Base-by-base conservation (phyloP, 306 rosid species). In the Casuarina cunninghamiana region DNA sequence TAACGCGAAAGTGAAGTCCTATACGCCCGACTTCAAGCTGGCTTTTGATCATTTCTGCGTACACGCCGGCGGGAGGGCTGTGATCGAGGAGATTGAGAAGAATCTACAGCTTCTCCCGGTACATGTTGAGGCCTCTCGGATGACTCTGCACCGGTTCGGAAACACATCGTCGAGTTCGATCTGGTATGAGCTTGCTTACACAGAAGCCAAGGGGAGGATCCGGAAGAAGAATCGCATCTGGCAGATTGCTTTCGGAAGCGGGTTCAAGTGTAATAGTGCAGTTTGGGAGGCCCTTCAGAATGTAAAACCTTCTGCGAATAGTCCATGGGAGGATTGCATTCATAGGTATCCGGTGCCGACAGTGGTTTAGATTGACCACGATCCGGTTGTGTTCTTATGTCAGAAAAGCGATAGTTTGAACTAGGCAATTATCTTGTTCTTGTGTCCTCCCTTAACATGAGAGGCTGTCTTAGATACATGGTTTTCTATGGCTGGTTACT, bases 211-310 rank as follows among this genome's bases (percentile, higher is more conserved):
- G 53, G 81, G 88, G 2, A 86, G 86, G 60, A 78, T 89, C 78
- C 80, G 74, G 50, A 87, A 80, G 69, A 86, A 89, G 6, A 85
- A 87, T 62, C 46, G 88, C 0, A 83, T 91, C 2, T 89, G 97
- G 97, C 97, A 89, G 84, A 87, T 87, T 69, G 93, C 90, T 3
- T 89, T 87, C 35, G 96, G 93, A 0, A 91, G 93, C 26, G 93
- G 93, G 10, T 86, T 89, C 58, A 91, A 89, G 84, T 91, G 96
- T 70, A 91, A 89, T 78, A 91, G 92, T 71, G 94, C 91, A 0
- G 92, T 91, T 13, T 89, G 97, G 97, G 72, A 86, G 53, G 97
- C 94, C 9, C 80, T 91, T n/a, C 71, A 82, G 73, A 74, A 80
- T 75, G 89, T 91, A 0, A 83, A 86, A 75, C 78, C 97, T 1